Evolutionary conservation across 768 basidiomycete species (phyloP).

Genomic region (Panus rudis): DNA sequence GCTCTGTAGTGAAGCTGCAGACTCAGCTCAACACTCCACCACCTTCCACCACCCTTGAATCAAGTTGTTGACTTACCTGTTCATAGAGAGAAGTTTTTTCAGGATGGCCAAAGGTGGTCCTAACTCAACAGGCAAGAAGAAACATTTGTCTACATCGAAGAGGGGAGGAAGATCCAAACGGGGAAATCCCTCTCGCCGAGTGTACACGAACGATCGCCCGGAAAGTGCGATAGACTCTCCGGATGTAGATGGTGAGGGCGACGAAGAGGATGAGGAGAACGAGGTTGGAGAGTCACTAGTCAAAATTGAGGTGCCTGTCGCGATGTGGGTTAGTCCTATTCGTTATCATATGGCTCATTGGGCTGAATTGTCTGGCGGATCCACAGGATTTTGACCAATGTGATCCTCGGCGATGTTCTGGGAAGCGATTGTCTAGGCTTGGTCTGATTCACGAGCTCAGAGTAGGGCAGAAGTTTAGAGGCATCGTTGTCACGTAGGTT

Average conservation of each 20-base stretch:
- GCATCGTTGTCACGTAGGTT: slow-evolving; percentile 88
- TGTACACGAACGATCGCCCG: too few relatives aligned
- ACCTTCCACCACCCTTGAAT: too few relatives aligned
- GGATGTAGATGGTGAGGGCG: slow-evolving; percentile 30
- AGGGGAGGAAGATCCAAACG: too few relatives aligned
- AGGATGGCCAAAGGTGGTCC: too few relatives aligned
- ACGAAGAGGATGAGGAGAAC: slow-evolving; percentile 16
- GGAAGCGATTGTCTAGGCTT: slow-evolving; percentile 84
- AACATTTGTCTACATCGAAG: too few relatives aligned
- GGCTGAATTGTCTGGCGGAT: background rate
- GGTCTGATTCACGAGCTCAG: slow-evolving; percentile 79
- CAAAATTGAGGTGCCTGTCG: slow-evolving; percentile 59
- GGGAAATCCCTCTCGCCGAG: too few relatives aligned
- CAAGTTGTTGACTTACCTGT: too few relatives aligned
- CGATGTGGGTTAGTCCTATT: slow-evolving; percentile 84
- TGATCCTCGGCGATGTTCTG: slow-evolving; percentile 81
- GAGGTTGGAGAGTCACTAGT: slow-evolving; percentile 11
- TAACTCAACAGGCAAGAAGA: too few relatives aligned
- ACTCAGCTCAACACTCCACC: too few relatives aligned
- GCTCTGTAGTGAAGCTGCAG: too few relatives aligned
- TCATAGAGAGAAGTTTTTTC: too few relatives aligned
- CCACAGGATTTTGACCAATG: slow-evolving; percentile 94
- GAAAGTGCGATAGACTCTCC: slow-evolving; percentile 51
- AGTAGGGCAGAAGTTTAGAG: slow-evolving; percentile 82
- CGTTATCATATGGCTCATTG: background rate